Percentiles rank a stretch among this genome's conserved stretches.
These are phyloP conservation scores for Fusarium duplospermum DNA, from an alignment of 2,329 filamentous ascomycete genomes.

Conservation along the genomic window DNA sequence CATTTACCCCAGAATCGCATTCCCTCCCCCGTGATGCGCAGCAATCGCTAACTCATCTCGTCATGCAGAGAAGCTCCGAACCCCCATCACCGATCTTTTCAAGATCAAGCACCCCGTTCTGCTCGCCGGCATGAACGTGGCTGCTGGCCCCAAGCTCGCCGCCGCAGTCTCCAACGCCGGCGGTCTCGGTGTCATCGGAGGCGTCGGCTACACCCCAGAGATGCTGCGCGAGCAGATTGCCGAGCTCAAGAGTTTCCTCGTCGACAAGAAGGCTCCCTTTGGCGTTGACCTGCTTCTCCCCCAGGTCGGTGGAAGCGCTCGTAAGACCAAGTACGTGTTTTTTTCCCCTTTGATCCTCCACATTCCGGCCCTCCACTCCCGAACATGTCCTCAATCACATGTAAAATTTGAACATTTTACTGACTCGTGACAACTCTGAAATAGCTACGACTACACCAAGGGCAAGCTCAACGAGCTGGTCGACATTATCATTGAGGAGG, in stretches of 20 bases:
- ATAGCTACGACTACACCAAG: slow-evolving; percentile 99
- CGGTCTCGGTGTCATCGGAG: slow-evolving; percentile 95
- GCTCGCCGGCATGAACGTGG: slow-evolving; percentile 99
- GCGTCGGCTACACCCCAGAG: slow-evolving; percentile 94
- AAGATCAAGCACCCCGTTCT: slow-evolving; percentile 97
- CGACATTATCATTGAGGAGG: slow-evolving; percentile 92
- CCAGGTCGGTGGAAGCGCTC: slow-evolving; percentile 91
- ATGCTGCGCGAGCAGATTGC: slow-evolving; percentile 96
- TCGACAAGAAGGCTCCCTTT: slow-evolving; percentile 93
- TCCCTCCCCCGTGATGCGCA: slow-evolving; percentile 3
- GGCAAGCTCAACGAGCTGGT: slow-evolving; percentile 93
- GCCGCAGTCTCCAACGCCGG: slow-evolving; percentile 97
- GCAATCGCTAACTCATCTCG: slow-evolving; percentile 20
- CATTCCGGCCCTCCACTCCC: slow-evolving; percentile 1
- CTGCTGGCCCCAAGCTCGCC: slow-evolving; percentile 93
- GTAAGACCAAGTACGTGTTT: slow-evolving; percentile 83
- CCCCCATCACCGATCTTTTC: slow-evolving; percentile 92
- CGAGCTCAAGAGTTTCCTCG: slow-evolving; percentile 89
- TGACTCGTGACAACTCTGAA: slow-evolving; percentile 17
- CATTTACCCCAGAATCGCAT: slow-evolving; percentile 9
- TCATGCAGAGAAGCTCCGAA: slow-evolving; percentile 73
- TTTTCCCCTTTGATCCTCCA: neutral
- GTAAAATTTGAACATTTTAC: slow-evolving; percentile 16
- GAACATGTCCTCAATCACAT: slow-evolving; percentile 35
- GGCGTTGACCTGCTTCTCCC: slow-evolving; percentile 94